A percentile compares a stretch with the other conserved stretches of the same genome.
Conservation (phyloP, 257 asterid species). For the Solanum pennellii region DNA sequence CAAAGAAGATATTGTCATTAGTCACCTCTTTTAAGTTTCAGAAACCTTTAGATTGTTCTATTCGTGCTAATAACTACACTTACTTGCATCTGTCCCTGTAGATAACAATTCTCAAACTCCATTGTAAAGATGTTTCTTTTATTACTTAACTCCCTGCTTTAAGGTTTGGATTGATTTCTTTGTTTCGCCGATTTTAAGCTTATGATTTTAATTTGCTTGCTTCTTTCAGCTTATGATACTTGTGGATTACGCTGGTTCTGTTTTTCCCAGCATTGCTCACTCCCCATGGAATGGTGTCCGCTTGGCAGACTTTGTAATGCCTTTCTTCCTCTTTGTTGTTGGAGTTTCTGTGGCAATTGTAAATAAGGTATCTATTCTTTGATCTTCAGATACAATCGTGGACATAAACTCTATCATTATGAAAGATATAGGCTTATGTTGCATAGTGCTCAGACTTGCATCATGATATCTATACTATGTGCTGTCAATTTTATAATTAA, state of each 20-base stretch:
- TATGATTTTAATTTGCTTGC: not conserved
- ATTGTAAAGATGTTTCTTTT: not conserved
- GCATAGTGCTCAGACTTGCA: not conserved
- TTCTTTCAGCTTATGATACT: slow-evolving; percentile 76
- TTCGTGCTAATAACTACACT: not conserved
- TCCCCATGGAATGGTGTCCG: slow-evolving; percentile 83
- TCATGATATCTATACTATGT: not conserved
- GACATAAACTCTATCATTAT: not conserved
- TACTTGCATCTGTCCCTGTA: not conserved
- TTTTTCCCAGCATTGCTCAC: slow-evolving; percentile 62
- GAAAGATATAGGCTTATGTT: not conserved
- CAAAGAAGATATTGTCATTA: not conserved
- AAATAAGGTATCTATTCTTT: slow-evolving; percentile 42
- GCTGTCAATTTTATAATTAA: not conserved
- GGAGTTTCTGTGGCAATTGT: slow-evolving; percentile 68
- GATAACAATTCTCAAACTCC: not conserved
- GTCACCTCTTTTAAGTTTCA: not conserved
- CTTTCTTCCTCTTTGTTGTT: slow-evolving; percentile 77
- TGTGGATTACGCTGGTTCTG: slow-evolving; percentile 75
- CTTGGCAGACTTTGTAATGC: slow-evolving; percentile 91
- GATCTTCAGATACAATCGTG: not conserved
- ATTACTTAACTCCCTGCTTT: not conserved
- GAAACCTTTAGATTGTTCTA: not conserved
- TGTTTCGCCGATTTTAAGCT: not conserved
- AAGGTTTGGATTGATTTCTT: not conserved